Percentiles rank a stretch among this genome's conserved stretches.
Evolutionary conservation across 192 early-diverging fungal species (phyloP).

Genomic region (Coemansia sp.): DNA sequence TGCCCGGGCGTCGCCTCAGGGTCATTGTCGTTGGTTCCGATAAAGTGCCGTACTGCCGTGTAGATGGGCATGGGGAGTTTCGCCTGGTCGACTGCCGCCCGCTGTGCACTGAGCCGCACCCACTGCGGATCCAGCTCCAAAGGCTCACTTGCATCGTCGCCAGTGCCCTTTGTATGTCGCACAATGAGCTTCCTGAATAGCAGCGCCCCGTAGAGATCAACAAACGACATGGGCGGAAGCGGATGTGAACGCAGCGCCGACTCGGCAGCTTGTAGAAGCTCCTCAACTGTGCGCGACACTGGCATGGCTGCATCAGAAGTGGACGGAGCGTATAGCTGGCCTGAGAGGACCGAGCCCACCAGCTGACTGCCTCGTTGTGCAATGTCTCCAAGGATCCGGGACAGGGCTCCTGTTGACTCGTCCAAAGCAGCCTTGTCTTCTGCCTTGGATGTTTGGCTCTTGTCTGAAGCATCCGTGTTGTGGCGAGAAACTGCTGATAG

Average conservation of each 20-base stretch:
- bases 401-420: too few species aligned
- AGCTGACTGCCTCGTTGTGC: too few species aligned
- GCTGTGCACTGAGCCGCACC: conserved; percentile 38
- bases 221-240: conserved; percentile 35
- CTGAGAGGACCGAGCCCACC: not conserved
- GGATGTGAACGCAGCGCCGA: conserved; percentile 12
- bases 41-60: conserved; percentile 63
- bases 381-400: too few species aligned
- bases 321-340: too few species aligned
- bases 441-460: not conserved
- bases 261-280: conserved; percentile 19
- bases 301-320: too few species aligned
- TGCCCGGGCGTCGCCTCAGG: conserved; percentile 16
- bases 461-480: not conserved
- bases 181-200: conserved; percentile 41
- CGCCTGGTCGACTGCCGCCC: conserved; percentile 50
- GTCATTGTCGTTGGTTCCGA: conserved; percentile 39
- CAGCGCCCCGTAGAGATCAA: conserved; percentile 49
- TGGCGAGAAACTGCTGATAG: not conserved
- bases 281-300: conserved; percentile 10
- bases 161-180: conserved; percentile 9
- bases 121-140: conserved; percentile 24
- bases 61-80: conserved; percentile 71
- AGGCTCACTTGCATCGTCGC: conserved; percentile 1
- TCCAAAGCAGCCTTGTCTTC: not conserved